Conservation (phyloP, 495 filamentous ascomycete genomes). For the Evernia prunastri region DNA sequence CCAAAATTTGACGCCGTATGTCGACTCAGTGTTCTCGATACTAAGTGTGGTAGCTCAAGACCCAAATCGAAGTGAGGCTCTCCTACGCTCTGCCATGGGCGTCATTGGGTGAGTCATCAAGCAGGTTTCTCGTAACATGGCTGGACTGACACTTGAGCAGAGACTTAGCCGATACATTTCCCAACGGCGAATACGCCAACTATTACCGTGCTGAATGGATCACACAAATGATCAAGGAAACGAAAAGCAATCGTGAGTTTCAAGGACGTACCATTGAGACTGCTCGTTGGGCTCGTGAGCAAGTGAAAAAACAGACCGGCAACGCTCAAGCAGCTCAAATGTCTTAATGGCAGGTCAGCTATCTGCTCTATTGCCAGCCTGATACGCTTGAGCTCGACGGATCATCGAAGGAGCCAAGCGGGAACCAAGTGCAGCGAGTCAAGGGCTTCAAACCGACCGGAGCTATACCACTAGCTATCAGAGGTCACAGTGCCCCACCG, state of each 20-base stretch:
- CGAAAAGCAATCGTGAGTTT: conserved; percentile 77
- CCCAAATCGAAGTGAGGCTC: conserved; percentile 76
- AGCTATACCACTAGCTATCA: conserved; percentile 12
- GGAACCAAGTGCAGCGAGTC: conserved; percentile 3
- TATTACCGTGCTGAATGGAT: conserved; percentile 91
- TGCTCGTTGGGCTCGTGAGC: conserved; percentile 93
- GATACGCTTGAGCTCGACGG: not conserved
- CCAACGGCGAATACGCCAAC: conserved; percentile 73
- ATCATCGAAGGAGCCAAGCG: not conserved
- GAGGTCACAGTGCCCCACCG: conserved; percentile 12
- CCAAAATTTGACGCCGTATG: conserved; percentile 62
- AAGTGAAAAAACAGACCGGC: conserved; percentile 84
- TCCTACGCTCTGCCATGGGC: conserved; percentile 90
- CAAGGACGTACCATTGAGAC: conserved; percentile 79
- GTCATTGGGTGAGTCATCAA: conserved; percentile 72
- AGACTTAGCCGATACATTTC: conserved; percentile 90
- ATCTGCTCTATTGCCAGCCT: not conserved
- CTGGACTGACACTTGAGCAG: conserved; percentile 46
- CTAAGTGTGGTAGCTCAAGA: conserved; percentile 77
- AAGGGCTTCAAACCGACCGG: not conserved
- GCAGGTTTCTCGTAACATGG: conserved; percentile 1
- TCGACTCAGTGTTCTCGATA: conserved; percentile 83
- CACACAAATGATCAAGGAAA: conserved; percentile 77
- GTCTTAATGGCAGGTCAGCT: conserved; percentile 14
- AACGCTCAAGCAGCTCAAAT: conserved; percentile 25